These are phyloP conservation scores for Naganishia vishniacii DNA, from an alignment of 768 basidiomycete genomes.

Conservation along the genomic window DNA sequence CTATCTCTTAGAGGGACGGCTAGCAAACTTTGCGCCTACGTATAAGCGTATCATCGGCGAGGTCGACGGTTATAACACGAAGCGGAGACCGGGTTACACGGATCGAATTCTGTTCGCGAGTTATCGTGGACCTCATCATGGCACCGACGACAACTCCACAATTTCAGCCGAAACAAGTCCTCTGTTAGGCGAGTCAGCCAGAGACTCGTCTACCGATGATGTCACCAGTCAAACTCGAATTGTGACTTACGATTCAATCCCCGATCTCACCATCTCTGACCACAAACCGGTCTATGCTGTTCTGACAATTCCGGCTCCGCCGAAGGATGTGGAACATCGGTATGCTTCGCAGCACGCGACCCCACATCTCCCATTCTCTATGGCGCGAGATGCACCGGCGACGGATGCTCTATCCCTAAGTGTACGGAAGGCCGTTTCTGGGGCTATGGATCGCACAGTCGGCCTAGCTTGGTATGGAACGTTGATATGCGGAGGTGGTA, in stretches of 20 bases:
- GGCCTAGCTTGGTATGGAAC: conserved; percentile 76
- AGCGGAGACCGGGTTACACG: conserved; percentile 82
- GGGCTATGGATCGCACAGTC: conserved; percentile 63
- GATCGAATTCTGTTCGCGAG: conserved; percentile 85
- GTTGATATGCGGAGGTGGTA: conserved; percentile 70
- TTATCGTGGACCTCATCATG: conserved; percentile 58
- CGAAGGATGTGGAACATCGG: conserved; percentile 32
- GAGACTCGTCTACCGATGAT: not conserved
- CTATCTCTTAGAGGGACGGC: conserved; percentile 74
- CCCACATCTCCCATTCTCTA: conserved; percentile 51
- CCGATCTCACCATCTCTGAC: conserved; percentile 80
- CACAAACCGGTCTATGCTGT: conserved; percentile 87
- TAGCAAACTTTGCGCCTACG: conserved; percentile 82
- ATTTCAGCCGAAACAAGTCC: conserved; percentile 33
- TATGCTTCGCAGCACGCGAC: conserved; percentile 37
- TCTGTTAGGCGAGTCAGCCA: conserved; percentile 2
- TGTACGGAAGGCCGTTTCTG: conserved; percentile 56
- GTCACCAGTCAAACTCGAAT: conserved; percentile 48
- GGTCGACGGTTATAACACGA: conserved; percentile 68
- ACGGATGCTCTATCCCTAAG: conserved; percentile 6
- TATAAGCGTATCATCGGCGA: conserved; percentile 81
- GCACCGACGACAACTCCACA: conserved; percentile 53
- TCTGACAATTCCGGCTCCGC: conserved; percentile 56
- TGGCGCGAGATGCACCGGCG: conserved; percentile 24
- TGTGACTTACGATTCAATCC: conserved; percentile 70